Evolutionary conservation across 805 yeast species (phyloP), one percentile per base, ranked within the genome.

Genomic region (Brettanomyces anomalus): DNA sequence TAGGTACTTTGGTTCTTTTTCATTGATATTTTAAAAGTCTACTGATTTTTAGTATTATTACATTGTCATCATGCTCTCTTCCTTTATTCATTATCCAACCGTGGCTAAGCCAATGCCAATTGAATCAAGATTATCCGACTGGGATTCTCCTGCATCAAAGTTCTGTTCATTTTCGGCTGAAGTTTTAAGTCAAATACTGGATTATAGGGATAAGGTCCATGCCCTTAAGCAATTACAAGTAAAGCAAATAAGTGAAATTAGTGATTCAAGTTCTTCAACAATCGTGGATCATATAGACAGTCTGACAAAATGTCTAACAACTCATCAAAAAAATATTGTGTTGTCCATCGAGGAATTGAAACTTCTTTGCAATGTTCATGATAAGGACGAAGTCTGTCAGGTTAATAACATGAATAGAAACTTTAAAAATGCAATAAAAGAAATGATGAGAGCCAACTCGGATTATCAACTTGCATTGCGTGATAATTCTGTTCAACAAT

Each of bases 401-500:
- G 89, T 94, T 36, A 95, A 88, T 60, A 81, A 81, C 56, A 74
- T 81, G 37, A 82, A 90, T 71, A 81, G 79, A 58, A 75, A 81
- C 55, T 88, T 89, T 57, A 75, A 85, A 72, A 78, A 79, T 50
- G 73, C 79, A 45, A 86, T 89, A 56, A 89, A 84, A 64, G 85
- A 80, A 56, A 85, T 83, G 67, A 77, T 93, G 62, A 71, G 77
- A 54, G 74, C 83, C 50, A 96, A 89, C 63, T 85, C 84, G 44
- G 75, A 81, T 55, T 85, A 82, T 68, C 74, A 86, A 51, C 85
- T 79, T 56, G 78, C 79, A 53, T 83, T 85, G 58, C 78, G 81
- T 57, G 75, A 77, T 47, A 94, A 85, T 56, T 95, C 95, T 37
- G 87, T 80, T 54, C 76, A 95, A 62, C 96, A 87, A 70, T 87